A percentile compares a stretch with the other conserved stretches of the same genome.
phyloP scores from a whole-genome alignment of 2,329 filamentous ascomycete species.

The Ceratocystis diversiconidia region DNA sequence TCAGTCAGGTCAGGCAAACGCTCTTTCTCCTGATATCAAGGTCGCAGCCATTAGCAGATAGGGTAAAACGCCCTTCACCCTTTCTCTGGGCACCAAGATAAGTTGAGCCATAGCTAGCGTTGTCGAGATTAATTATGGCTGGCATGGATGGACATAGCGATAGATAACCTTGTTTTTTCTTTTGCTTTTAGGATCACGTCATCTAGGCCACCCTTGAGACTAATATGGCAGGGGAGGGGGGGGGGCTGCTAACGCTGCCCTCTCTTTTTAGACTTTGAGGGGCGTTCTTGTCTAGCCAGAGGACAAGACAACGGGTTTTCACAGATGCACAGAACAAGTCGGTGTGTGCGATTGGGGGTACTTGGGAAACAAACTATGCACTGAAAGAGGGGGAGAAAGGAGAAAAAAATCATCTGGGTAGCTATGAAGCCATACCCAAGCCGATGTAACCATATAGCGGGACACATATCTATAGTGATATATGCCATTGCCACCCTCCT shows the following conservation, averaged over 20 bases:
- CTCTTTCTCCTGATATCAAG: neutral
- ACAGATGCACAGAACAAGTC: neutral
- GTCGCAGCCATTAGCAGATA: neutral
- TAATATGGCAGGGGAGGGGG: neutral
- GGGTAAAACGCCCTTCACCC: neutral
- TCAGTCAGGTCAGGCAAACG: neutral
- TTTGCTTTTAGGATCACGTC: neutral
- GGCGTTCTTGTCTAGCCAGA: neutral
- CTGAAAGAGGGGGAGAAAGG: too few relatives aligned
- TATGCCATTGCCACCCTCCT: too few relatives aligned
- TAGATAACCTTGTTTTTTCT: constrained; percentile 3
- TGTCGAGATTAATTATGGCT: neutral
- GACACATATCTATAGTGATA: too few relatives aligned
- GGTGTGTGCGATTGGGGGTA: neutral
- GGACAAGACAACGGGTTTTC: neutral
- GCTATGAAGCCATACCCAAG: too few relatives aligned
- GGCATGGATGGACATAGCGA: neutral
- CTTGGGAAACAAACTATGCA: neutral
- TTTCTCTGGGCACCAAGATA: neutral
- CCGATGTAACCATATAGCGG: too few relatives aligned
- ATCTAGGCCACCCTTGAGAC: neutral
- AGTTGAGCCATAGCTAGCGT: neutral
- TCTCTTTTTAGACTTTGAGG: neutral
- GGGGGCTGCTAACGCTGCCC: neutral
- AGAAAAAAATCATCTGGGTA: too few relatives aligned